Base-by-base conservation (phyloP, 2,329 filamentous ascomycete genomes). In the Chrysoporthe cubensis region DNA sequence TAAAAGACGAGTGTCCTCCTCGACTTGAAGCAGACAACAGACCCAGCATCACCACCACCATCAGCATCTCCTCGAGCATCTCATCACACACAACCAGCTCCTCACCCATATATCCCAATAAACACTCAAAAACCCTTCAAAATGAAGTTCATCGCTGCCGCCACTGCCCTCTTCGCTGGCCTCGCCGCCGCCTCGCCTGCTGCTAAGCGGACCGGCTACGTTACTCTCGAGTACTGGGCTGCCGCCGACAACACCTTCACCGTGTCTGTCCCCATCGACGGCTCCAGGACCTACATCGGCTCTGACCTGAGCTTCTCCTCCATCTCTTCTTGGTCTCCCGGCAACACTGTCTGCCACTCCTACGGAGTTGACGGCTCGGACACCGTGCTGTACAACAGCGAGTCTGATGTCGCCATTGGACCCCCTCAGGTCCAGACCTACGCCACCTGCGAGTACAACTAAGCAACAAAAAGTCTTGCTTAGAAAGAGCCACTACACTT, bases 181-280 rank as follows among this genome's bases (percentile, higher is more conserved):
- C 68, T 71, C 46, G 65, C 48, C 59, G 64, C 66, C 59, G 70
- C 70, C 34, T 62, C 66, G 8, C 69, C 70, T 11, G 50, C 66
- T 46, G 64, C 46, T 11, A 64, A 63, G 52, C 64, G 65, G 8
- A 61, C 64, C 43, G 48, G 50, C 43, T 61, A 16, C 40, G 69
- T 71, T 8, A 43, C 43, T 11, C 70, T 71, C 34, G 62, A 57
- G 4, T 71, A 64, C 70, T 70, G 69, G 69, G 69, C 66, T 18
- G 66, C 70, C 21, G 66, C 70, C 11, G 70, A 70, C 37, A 68
- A 69, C 44, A 69, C 64, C 37, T 69, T 65, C 37, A 61, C 59
- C 2, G 13, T 57, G 7, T 32, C 34, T 43, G 62, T 71, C 9
- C 70, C 70, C 50, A 57, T 62, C 26, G 68, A 71, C 66, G 70